Evolutionary conservation across 225 moss, liverwort and hornwort species (phyloP).

Genomic region (Anthoceros angustus): DNA sequence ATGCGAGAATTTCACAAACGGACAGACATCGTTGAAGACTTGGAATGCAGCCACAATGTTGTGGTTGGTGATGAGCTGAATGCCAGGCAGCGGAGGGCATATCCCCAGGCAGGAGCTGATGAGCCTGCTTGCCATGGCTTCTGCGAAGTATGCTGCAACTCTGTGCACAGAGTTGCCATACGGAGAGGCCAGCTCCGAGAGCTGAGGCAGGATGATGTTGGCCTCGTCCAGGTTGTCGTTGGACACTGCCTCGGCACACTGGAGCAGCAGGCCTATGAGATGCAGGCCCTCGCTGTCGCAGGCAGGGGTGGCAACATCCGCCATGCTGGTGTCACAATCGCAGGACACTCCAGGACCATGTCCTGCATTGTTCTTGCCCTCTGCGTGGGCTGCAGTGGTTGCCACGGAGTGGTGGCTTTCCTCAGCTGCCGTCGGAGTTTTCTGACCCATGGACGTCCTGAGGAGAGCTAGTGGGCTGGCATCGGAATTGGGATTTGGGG

Average conservation of each 20-base stretch:
- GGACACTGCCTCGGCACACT: slow-evolving; percentile 68
- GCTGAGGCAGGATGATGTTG: slow-evolving; percentile 53
- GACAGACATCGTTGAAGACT: slow-evolving; percentile 67
- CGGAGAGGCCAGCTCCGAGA: slow-evolving; percentile 60
- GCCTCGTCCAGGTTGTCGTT: slow-evolving; percentile 63
- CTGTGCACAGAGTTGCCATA: slow-evolving; percentile 63
- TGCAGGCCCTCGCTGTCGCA: slow-evolving; percentile 56
- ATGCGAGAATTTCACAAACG: slow-evolving; percentile 68
- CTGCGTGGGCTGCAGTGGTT: background rate
- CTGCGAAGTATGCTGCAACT: slow-evolving; percentile 73
- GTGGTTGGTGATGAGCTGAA: slow-evolving; percentile 37
- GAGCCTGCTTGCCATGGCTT: slow-evolving; percentile 62
- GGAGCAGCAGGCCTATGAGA: slow-evolving; percentile 54
- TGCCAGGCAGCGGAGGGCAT: slow-evolving; percentile 39
- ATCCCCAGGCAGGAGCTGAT: slow-evolving; percentile 53
- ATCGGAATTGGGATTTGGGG: no score
- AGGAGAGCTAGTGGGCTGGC: no score
- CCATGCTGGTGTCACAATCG: background rate
- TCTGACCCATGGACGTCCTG: no score
- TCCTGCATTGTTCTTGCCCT: slow-evolving; percentile 4
- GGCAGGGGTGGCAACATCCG: slow-evolving; percentile 2
- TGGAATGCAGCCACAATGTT: slow-evolving; percentile 54
- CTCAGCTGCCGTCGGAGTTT: no score
- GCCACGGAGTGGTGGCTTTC: background rate
- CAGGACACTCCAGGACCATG: background rate